phyloP scores from a whole-genome alignment of 805 yeast genomes.

The Zygoascus biomembranicola region DNA sequence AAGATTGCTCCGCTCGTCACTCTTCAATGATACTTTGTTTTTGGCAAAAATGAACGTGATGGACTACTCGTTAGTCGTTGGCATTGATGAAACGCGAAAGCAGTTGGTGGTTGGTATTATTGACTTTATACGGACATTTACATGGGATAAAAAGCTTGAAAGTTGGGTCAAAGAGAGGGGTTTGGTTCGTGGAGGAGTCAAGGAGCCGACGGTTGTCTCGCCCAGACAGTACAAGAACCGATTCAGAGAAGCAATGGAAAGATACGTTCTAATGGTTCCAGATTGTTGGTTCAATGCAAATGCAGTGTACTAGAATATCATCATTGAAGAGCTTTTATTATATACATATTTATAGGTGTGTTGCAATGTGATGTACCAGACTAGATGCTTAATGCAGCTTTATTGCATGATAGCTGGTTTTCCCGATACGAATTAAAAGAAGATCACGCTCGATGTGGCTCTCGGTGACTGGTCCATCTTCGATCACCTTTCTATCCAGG shows the following conservation, averaged over 20 bases:
- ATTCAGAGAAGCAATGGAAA: conserved; percentile 95
- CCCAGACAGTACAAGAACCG: conserved; percentile 93
- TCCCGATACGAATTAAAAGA: conserved; percentile 67
- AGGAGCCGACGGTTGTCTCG: conserved; percentile 94
- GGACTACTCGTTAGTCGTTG: conserved; percentile 95
- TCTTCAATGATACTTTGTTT: conserved; percentile 93
- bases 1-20: conserved; percentile 71
- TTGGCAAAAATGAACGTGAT: conserved; percentile 95
- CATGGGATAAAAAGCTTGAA: conserved; percentile 98
- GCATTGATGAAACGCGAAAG: conserved; percentile 57
- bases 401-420: conserved; percentile 34
- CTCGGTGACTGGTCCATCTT: conserved; percentile 42
- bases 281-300: conserved; percentile 32
- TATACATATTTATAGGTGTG: conserved; percentile 1
- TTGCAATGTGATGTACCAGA: neutral
- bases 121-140: conserved; percentile 87
- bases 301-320: neutral
- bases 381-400: conserved; percentile 13
- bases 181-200: conserved; percentile 74
- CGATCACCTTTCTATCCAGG: conserved; percentile 41
- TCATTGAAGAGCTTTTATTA: neutral
- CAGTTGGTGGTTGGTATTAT: conserved; percentile 88
- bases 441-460: conserved; percentile 47
- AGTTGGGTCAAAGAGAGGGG: conserved; percentile 98
- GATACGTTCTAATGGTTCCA: conserved; percentile 91